These are phyloP conservation scores for Epichloe typhina DNA, from an alignment of 2,329 filamentous ascomycete genomes.

Conservation along the genomic window DNA sequence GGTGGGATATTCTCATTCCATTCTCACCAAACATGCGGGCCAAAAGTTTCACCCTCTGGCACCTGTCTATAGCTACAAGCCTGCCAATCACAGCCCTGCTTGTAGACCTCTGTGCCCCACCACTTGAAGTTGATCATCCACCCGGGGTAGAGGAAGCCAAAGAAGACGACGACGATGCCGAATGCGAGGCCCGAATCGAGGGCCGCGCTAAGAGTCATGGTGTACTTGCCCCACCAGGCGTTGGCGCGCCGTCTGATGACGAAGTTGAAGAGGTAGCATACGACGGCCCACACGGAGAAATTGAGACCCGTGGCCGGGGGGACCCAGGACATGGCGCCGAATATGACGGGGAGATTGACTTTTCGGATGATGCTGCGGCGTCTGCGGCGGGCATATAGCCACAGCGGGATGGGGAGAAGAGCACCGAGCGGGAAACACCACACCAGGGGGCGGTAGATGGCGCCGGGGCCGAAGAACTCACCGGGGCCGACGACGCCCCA, in stretches of 20 bases:
- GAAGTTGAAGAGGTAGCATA: constrained; percentile 78
- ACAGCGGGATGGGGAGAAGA: constrained; percentile 59
- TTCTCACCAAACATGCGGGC: constrained; percentile 44
- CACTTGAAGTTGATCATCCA: constrained; percentile 61
- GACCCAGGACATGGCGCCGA: constrained; percentile 75
- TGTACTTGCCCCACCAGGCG: constrained; percentile 85
- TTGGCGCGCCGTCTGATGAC: constrained; percentile 53
- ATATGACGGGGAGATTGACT: constrained; percentile 71
- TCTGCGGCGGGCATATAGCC: constrained; percentile 51
- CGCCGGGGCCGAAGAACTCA: constrained; percentile 67
- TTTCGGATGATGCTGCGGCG: constrained; percentile 54
- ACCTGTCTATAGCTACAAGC: constrained; percentile 60
- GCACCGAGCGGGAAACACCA: constrained; percentile 75
- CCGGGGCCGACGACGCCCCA: constrained; percentile 79
- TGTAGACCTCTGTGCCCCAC: constrained; percentile 85
- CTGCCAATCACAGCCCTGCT: constrained; percentile 73
- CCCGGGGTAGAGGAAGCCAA: constrained; percentile 73
- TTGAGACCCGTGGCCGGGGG: constrained; percentile 78
- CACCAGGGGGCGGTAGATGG: constrained; percentile 62
- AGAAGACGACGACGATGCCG: constrained; percentile 72
- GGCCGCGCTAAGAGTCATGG: constrained; percentile 75
- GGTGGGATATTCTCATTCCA: too few relatives aligned
- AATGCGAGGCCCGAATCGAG: constrained; percentile 74
- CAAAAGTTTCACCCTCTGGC: constrained; percentile 50
- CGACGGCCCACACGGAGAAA: constrained; percentile 75